A percentile compares a stretch with the other conserved stretches of the same genome.
Conservation (phyloP, 1,139 yeast species). For the Sugiyamaella novakii region DNA sequence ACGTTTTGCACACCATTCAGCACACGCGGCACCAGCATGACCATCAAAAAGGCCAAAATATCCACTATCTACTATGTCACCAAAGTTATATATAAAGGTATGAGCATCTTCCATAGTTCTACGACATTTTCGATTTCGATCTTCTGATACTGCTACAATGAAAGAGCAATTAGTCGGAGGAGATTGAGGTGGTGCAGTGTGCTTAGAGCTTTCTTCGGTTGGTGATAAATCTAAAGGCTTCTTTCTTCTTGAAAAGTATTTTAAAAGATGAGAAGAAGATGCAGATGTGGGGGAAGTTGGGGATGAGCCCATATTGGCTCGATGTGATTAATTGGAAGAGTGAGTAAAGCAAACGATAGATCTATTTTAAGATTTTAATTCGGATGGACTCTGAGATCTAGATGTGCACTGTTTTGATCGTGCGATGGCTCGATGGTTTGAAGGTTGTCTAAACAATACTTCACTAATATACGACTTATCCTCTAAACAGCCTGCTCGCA, state of each 20-base stretch:
- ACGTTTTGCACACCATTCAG: constrained; percentile 93
- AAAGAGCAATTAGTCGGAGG: constrained; percentile 35
- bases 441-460: too few species aligned
- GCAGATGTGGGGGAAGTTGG: constrained; percentile 2
- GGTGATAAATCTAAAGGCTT: constrained; percentile 17
- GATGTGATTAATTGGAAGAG: too few species aligned
- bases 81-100: constrained; percentile 88
- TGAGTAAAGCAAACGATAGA: too few species aligned
- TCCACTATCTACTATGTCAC: constrained; percentile 88
- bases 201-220: background rate
- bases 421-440: too few species aligned
- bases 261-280: constrained; percentile 22
- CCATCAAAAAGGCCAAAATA: constrained; percentile 97
- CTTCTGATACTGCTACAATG: constrained; percentile 84
- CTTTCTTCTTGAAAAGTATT: constrained; percentile 27
- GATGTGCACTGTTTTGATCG: too few species aligned
- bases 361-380: too few species aligned
- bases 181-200: constrained; percentile 2
- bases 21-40: constrained; percentile 93
- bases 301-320: background rate
- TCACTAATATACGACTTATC: too few species aligned
- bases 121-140: constrained; percentile 76
- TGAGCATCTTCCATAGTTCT: constrained; percentile 97
- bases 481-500: too few species aligned
- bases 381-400: too few species aligned